Percentiles rank a stretch among this genome's conserved stretches.
phyloP scores from a whole-genome alignment of 441 rosid species.

The Eruca vesicaria region DNA sequence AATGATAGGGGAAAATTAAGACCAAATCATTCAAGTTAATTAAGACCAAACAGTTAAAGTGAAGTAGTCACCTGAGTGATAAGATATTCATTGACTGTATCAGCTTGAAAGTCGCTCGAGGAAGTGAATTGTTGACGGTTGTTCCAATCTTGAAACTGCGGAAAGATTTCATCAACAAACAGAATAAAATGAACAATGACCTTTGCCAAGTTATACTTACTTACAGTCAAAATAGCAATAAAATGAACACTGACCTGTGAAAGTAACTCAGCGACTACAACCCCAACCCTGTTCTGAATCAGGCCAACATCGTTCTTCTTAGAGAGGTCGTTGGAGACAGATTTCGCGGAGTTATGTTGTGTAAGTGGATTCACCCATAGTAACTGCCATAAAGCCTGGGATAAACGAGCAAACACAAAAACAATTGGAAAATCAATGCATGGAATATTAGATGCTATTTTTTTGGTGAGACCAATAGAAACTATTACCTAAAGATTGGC shows the following conservation, averaged over 20 bases:
- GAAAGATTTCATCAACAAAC: slow-evolving; percentile 27
- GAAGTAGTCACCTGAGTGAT: slow-evolving; percentile 79
- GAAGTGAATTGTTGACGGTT: slow-evolving; percentile 77
- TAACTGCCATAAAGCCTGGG: too few relatives aligned
- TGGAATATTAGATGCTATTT: too few relatives aligned
- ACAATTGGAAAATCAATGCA: too few relatives aligned
- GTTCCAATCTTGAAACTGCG: slow-evolving; percentile 97
- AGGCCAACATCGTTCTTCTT: slow-evolving; percentile 56
- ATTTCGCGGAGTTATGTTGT: too few relatives aligned
- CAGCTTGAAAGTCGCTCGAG: slow-evolving; percentile 90
- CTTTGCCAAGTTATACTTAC: slow-evolving; percentile 11
- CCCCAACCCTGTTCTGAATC: slow-evolving; percentile 69
- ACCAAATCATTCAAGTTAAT: background rate
- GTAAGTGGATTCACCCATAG: too few relatives aligned
- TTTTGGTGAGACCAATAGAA: too few relatives aligned
- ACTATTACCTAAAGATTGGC: too few relatives aligned
- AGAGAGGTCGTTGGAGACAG: slow-evolving; percentile 32
- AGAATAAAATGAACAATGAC: slow-evolving; percentile 12
- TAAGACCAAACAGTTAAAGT: slow-evolving; percentile 3
- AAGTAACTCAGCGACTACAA: slow-evolving; percentile 83
- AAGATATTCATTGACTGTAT: slow-evolving; percentile 79
- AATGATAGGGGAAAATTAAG: slow-evolving; percentile 18
- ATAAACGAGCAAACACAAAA: too few relatives aligned
- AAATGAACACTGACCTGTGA: slow-evolving; percentile 59
- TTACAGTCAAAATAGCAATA: background rate